These are phyloP conservation scores for Termitomyces titanicus DNA, from an alignment of 768 basidiomycete species.

Conservation along the genomic window DNA sequence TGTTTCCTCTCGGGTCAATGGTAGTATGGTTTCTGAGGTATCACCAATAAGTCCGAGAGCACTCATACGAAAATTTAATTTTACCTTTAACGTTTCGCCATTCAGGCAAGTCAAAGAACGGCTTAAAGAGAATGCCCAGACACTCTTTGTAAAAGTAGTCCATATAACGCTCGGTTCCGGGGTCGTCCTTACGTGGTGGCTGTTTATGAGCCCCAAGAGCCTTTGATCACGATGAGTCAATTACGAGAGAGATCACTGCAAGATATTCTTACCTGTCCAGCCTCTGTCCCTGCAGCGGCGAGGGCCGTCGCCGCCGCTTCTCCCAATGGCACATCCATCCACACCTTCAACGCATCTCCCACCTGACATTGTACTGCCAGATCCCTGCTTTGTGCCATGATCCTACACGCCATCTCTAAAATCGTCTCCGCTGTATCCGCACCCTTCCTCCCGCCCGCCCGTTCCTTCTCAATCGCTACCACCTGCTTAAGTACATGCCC, in stretches of 20 bases:
- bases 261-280: constrained; percentile 21
- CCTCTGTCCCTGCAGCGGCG: constrained; percentile 30
- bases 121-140: constrained; percentile 74
- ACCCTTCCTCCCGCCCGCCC: constrained; percentile 49
- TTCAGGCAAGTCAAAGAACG: constrained; percentile 71
- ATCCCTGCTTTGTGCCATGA: constrained; percentile 79
- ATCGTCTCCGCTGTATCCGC: constrained; percentile 71
- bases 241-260: neutral
- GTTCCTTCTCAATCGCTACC: constrained; percentile 64
- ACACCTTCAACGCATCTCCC: constrained; percentile 78
- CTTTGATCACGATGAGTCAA: constrained; percentile 24
- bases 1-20: constrained; percentile 67
- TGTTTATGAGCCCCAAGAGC: constrained; percentile 35
- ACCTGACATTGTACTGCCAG: constrained; percentile 87
- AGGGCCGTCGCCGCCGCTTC: constrained; percentile 24
- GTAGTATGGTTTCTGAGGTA: constrained; percentile 44
- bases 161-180: constrained; percentile 83
- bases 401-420: constrained; percentile 67
- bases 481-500: constrained; percentile 83
- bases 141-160: constrained; percentile 92
- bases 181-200: constrained; percentile 70
- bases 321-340: constrained; percentile 72
- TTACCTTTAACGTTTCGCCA: constrained; percentile 39
- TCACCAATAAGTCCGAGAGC: constrained; percentile 1
- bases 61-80: neutral